These are phyloP conservation scores for Neofusicoccum ribis DNA, from an alignment of 2,329 filamentous ascomycete genomes.

Conservation along the genomic window DNA sequence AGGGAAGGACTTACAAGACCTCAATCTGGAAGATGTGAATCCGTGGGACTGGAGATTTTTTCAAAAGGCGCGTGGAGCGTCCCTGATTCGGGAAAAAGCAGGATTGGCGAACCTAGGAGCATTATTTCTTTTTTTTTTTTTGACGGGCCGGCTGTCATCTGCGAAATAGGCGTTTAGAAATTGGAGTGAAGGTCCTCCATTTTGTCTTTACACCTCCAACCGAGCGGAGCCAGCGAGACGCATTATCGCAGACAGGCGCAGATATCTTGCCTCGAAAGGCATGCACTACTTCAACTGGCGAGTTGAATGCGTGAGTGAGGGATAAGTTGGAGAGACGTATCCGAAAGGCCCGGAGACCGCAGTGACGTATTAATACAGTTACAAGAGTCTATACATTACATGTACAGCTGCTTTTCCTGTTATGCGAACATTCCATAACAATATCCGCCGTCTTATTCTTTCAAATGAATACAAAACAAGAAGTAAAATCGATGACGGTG, in stretches of 20 bases:
- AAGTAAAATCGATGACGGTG: neutral
- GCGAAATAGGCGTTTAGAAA: no score
- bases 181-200: no score
- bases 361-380: neutral
- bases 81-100: neutral
- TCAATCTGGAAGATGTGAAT: no score
- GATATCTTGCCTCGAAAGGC: no score
- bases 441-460: neutral
- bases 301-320: no score
- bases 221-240: no score
- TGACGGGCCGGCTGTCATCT: no score
- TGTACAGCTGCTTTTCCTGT: neutral
- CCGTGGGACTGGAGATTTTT: neutral
- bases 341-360: no score
- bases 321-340: no score
- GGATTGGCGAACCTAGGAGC: neutral
- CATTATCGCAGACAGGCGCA: no score
- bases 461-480: neutral
- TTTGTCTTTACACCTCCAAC: no score
- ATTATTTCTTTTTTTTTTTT: neutral
- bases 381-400: neutral
- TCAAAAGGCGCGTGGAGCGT: neutral
- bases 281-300: no score
- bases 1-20: neutral
- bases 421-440: neutral